These are phyloP conservation scores for Chlorella vulgaris DNA, from an alignment of 139 green algal species.

Conservation along the genomic window DNA sequence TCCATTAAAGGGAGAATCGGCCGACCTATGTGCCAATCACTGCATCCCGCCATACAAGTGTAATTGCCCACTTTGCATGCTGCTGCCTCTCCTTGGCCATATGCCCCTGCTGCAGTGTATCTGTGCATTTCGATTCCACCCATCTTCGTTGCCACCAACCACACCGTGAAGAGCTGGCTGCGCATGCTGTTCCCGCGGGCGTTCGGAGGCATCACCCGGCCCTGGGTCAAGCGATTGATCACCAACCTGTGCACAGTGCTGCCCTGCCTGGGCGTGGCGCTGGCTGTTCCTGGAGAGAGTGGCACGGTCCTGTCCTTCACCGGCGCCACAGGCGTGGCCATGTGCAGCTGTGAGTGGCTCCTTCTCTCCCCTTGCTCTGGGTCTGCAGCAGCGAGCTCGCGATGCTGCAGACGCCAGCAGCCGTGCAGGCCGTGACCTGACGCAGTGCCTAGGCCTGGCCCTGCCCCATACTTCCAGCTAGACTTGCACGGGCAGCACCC, in stretches of 20 bases:
- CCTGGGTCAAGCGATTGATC: slow-evolving; percentile 12
- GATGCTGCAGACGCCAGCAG: not conserved
- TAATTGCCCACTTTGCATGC: not conserved
- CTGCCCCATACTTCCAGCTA: too few relatives aligned
- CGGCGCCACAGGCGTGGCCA: slow-evolving; percentile 15
- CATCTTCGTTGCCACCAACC: slow-evolving; percentile 7
- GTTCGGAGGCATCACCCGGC: not conserved
- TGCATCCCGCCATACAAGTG: not conserved
- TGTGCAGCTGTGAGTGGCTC: slow-evolving; percentile 4
- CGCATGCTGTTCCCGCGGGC: not conserved
- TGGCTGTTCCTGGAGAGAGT: slow-evolving; percentile 5
- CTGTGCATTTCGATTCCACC: slow-evolving; percentile 4
- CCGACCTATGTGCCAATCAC: too few relatives aligned
- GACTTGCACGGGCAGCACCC: too few relatives aligned
- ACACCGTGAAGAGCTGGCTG: slow-evolving; percentile 11
- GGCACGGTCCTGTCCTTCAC: slow-evolving; percentile 14
- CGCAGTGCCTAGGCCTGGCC: too few relatives aligned
- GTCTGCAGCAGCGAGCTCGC: not conserved
- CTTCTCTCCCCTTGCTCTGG: too few relatives aligned
- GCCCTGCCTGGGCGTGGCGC: slow-evolving; percentile 13
- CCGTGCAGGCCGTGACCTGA: not conserved
- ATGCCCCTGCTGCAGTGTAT: not conserved
- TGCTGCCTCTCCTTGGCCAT: not conserved
- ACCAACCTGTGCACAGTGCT: slow-evolving; percentile 16
- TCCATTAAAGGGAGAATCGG: too few relatives aligned